phyloP scores from a whole-genome alignment of 192 early-diverging fungal species.

The Linnemannia exigua region DNA sequence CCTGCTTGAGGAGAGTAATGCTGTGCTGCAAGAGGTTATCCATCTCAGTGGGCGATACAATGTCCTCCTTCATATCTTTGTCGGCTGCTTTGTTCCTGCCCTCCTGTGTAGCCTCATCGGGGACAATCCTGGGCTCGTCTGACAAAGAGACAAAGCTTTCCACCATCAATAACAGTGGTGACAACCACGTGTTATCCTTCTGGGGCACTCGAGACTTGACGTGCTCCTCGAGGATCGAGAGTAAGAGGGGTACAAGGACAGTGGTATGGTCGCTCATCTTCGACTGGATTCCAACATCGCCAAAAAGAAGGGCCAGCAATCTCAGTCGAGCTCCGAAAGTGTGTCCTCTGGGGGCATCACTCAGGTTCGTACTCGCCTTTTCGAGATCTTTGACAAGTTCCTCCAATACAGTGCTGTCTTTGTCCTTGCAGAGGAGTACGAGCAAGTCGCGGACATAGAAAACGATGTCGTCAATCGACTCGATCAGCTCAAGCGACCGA shows the following conservation, averaged over 20 bases:
- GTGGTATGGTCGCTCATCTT: constrained; percentile 45
- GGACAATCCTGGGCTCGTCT: constrained; percentile 70
- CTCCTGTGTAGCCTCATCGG: constrained; percentile 47
- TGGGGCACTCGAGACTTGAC: constrained; percentile 21
- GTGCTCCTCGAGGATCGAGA: constrained; percentile 32
- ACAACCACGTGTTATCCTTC: constrained; percentile 64
- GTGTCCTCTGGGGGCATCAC: constrained; percentile 30
- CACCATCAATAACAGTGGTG: constrained; percentile 72
- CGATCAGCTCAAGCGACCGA: constrained; percentile 61
- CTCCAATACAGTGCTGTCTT: constrained; percentile 42
- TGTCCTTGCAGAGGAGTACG: constrained; percentile 66
- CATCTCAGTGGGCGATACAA: constrained; percentile 55
- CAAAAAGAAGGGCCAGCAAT: constrained; percentile 72
- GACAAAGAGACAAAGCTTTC: constrained; percentile 73
- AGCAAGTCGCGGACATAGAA: constrained; percentile 79
- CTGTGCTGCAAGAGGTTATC: constrained; percentile 53
- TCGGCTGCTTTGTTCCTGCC: constrained; percentile 28
- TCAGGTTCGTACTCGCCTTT: constrained; percentile 1
- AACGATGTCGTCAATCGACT: constrained; percentile 70
- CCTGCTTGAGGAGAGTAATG: constrained; percentile 54
- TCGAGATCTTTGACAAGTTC: constrained; percentile 50
- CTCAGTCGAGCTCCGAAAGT: constrained; percentile 64
- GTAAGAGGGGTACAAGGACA: constrained; percentile 36
- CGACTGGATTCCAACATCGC: constrained; percentile 68
- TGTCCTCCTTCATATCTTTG: constrained; percentile 60